Base-by-base conservation (phyloP, 2,329 filamentous ascomycete species). In the Epichloe typhina region DNA sequence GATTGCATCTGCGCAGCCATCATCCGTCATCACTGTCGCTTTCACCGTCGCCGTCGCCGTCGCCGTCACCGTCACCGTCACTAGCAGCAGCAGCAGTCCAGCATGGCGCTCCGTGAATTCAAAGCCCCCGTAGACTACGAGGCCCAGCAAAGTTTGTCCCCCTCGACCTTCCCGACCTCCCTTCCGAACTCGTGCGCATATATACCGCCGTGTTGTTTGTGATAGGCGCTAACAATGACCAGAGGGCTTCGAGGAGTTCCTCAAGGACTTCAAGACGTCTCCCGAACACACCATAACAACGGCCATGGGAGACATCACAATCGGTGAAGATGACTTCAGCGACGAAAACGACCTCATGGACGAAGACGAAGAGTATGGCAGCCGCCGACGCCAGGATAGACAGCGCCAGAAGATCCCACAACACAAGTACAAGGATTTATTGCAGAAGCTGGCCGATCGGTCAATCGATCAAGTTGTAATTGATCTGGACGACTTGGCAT, bases 321-420 rank as follows among this genome's bases (percentile, higher is more conserved):
- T 98, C 56, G 85, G 89, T 65, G 90, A 88, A 62, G 85, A 94
- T 69, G 86, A 85, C 59, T 76, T 87, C 41, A 89, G 84, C 67
- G 90, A 95, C 62, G 88, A 95, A 61, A 88, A 95, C 66, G 89
- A 96, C 62, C 87, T 94, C 63, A 88, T 95, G 82, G 88, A 95
- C 64, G 85, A 90, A 59, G 79, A 82, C 54, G 83, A 87, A 55
- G 79, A 80, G 49, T 73, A 73, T 17, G 71, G 72, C 39, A 71
- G 73, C 53, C 71, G 65, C 54, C 75, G 72, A 21, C 73, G 69
- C 49, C 70, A 71, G 56, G 69, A 76, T 46, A 74, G 69, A 63
- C 72, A 71, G 57, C 71, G 64, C 56, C 69, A 69, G 59, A 70
- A 67, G 59, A 66, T 74, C 59, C 83, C 82, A 39, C 88, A 84